Evolutionary conservation across 208 protist genomes (phyloP).

Genomic region (Trypanosoma scelopori): DNA sequence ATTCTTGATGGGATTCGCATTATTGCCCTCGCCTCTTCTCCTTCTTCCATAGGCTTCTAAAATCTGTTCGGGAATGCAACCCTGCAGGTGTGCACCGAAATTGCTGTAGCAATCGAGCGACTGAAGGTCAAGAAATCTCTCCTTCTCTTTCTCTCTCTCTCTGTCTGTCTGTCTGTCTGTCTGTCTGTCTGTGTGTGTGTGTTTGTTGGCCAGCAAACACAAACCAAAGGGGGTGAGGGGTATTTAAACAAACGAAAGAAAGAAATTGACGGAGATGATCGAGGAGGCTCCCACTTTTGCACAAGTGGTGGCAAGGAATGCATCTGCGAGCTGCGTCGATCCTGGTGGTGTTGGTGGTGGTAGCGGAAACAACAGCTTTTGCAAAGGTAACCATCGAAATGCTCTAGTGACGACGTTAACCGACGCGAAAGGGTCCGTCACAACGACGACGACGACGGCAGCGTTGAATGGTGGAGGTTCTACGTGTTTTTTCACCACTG

Average conservation of each 20-base stretch:
- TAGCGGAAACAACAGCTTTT: neutral
- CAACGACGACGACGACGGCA: neutral
- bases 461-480: neutral
- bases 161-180: neutral
- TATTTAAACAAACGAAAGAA: neutral
- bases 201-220: neutral
- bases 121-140: neutral
- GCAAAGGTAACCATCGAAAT: neutral
- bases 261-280: slow-evolving; percentile 3
- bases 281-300: slow-evolving; percentile 13
- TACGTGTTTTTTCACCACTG: neutral
- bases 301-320: slow-evolving; percentile 6
- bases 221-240: neutral
- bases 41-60: too few relatives aligned
- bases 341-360: neutral
- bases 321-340: neutral
- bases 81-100: too few relatives aligned
- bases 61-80: too few relatives aligned
- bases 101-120: too few relatives aligned
- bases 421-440: neutral
- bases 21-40: too few relatives aligned
- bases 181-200: neutral
- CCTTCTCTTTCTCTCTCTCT: neutral
- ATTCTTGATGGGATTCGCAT: too few relatives aligned
- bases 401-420: neutral